A percentile compares a stretch with the other conserved stretches of the same genome.
These are phyloP conservation scores for Aspergillus baeticus DNA, from an alignment of 495 filamentous ascomycete species.

Conservation along the genomic window DNA sequence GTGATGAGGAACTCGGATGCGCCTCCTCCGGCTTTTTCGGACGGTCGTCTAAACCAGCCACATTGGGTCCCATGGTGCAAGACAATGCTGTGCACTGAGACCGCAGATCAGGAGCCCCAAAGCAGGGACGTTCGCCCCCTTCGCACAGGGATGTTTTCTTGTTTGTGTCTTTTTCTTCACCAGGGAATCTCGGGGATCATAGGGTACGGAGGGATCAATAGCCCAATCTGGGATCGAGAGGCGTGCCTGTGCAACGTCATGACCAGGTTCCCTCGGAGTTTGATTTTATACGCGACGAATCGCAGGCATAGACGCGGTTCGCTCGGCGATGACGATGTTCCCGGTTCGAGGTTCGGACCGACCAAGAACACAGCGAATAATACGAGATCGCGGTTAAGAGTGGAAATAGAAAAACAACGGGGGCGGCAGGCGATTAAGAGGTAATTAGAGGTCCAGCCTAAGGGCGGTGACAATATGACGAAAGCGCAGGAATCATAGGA, in stretches of 20 bases:
- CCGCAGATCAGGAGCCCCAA: not conserved
- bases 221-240: conserved; percentile 31
- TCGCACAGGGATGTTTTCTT: conserved; percentile 1
- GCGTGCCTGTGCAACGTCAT: conserved; percentile 34
- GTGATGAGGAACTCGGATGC: conserved; percentile 5
- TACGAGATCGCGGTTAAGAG: not conserved
- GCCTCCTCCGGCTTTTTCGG: conserved; percentile 12
- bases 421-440: not conserved
- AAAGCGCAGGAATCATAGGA: conserved; percentile 3
- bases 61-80: conserved; percentile 20
- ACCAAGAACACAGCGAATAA: conserved; percentile 1
- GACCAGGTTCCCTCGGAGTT: conserved; percentile 19
- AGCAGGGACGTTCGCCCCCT: conserved; percentile 2
- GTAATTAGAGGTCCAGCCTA: not conserved
- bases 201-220: conserved; percentile 19
- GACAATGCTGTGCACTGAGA: conserved; percentile 5
- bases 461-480: not conserved
- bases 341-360: conserved; percentile 8
- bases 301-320: conserved; percentile 14
- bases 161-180: not conserved
- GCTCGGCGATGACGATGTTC: conserved; percentile 9
- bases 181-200: conserved; percentile 4
- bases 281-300: conserved; percentile 8
- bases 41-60: conserved; percentile 3
- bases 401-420: not conserved